Percentiles rank a stretch among this genome's conserved stretches.
Evolutionary conservation across 2,329 filamentous ascomycete species (phyloP).

Genomic region (Botryotinia globosa): DNA sequence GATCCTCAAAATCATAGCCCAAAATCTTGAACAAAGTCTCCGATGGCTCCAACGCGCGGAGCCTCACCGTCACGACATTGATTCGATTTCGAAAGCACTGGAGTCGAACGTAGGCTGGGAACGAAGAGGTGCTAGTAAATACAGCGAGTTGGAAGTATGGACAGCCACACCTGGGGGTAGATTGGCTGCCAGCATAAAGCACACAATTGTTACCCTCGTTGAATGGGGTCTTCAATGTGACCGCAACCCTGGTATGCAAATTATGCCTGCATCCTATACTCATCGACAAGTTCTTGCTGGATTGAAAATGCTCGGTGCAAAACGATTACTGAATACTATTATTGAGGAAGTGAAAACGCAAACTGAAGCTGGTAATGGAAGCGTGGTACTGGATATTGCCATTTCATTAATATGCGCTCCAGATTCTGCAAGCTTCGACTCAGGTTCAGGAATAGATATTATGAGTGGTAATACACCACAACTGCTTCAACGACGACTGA

Average conservation of each 20-base stretch:
- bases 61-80: conserved; percentile 65
- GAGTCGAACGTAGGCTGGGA: conserved; percentile 56
- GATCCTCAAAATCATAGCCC: conserved; percentile 69
- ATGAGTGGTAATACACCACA: conserved; percentile 20
- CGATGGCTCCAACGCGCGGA: conserved; percentile 64
- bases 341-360: conserved; percentile 66
- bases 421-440: conserved; percentile 42
- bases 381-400: conserved; percentile 66
- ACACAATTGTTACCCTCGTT: conserved; percentile 60
- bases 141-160: conserved; percentile 69
- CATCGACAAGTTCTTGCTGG: conserved; percentile 66
- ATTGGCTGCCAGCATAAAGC: conserved; percentile 55
- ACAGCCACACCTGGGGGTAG: conserved; percentile 54
- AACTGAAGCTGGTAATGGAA: conserved; percentile 56
- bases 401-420: conserved; percentile 68
- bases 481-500: conserved; percentile 34
- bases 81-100: conserved; percentile 65
- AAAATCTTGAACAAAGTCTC: conserved; percentile 64
- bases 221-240: conserved; percentile 56
- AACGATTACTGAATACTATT: conserved; percentile 57
- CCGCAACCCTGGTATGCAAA: conserved; percentile 49
- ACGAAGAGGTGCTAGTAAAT: conserved; percentile 59
- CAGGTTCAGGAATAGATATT: conserved; percentile 22
- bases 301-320: conserved; percentile 59
- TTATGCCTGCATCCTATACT: conserved; percentile 64